Percentiles rank a stretch among this genome's conserved stretches.
phyloP scores from a whole-genome alignment of 1,139 yeast species.

The Pichia sp. region DNA sequence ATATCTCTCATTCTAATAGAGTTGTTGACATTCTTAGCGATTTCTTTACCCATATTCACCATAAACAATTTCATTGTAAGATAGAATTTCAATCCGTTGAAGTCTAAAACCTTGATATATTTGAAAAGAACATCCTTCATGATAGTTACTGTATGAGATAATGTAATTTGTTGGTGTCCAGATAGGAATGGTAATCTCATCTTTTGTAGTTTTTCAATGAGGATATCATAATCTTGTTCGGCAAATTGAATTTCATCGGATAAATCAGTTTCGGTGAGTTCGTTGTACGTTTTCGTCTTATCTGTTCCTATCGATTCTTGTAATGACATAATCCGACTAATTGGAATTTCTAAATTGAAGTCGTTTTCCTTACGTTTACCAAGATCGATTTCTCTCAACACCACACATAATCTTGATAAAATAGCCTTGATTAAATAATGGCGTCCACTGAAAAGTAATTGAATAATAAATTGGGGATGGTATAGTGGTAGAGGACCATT shows the following conservation, averaged over 20 bases:
- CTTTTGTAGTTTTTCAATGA: constrained; percentile 61
- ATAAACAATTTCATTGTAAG: constrained; percentile 72
- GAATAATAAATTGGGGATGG: constrained; percentile 89
- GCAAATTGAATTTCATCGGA: constrained; percentile 41
- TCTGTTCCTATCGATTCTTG: constrained; percentile 3
- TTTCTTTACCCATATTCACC: constrained; percentile 48
- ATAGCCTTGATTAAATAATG: constrained; percentile 55
- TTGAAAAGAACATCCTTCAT: constrained; percentile 51
- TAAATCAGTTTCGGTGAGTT: constrained; percentile 2
- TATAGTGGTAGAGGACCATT: constrained; percentile 90
- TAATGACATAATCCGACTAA: constrained; percentile 29
- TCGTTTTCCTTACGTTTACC: constrained; percentile 33
- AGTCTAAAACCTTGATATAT: constrained; percentile 51
- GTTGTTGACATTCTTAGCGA: constrained; percentile 12
- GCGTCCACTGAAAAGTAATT: constrained; percentile 67
- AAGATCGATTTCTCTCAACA: constrained; percentile 51
- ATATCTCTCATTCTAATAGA: constrained; percentile 75
- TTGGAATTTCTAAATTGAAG: constrained; percentile 37
- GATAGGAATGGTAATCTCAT: constrained; percentile 77
- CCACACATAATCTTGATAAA: constrained; percentile 50
- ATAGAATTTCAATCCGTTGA: constrained; percentile 68
- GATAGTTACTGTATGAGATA: constrained; percentile 67
- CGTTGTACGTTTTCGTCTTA: background rate
- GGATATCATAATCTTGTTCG: constrained; percentile 43
- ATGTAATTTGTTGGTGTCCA: constrained; percentile 87